A percentile compares a stretch with the other conserved stretches of the same genome.
These are phyloP conservation scores for Termitomyces sp. DNA, from an alignment of 768 basidiomycete species.

Conservation along the genomic window DNA sequence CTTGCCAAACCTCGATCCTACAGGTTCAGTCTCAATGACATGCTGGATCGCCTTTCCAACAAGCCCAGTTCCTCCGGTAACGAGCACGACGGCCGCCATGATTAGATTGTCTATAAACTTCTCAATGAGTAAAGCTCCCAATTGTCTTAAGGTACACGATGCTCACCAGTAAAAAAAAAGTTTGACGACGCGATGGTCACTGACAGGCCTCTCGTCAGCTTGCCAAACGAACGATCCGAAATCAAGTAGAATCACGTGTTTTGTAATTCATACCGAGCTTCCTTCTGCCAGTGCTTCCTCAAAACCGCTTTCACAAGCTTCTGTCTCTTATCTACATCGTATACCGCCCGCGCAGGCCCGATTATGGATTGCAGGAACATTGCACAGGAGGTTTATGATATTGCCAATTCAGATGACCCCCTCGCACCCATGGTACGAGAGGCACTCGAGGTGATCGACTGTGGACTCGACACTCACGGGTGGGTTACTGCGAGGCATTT, in stretches of 20 bases:
- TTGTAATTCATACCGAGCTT: too few species aligned
- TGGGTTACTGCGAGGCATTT: slow-evolving; percentile 38
- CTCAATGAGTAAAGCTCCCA: neutral
- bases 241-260: slow-evolving; percentile 10
- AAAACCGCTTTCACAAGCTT: neutral
- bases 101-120: neutral
- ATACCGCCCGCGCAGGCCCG: neutral
- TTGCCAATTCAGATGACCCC: slow-evolving; percentile 53
- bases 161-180: neutral
- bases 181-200: neutral
- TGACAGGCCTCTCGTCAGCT: too few species aligned
- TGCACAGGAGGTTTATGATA: slow-evolving; percentile 55
- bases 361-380: slow-evolving; percentile 50
- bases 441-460: slow-evolving; percentile 79
- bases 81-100: slow-evolving; percentile 58
- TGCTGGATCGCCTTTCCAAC: slow-evolving; percentile 84
- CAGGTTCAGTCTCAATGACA: slow-evolving; percentile 74
- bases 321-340: neutral
- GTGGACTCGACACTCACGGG: slow-evolving; percentile 77
- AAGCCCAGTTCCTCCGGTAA: slow-evolving; percentile 84
- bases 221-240: neutral
- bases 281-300: too few species aligned
- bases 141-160: neutral
- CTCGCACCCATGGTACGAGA: slow-evolving; percentile 65
- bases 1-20: slow-evolving; percentile 77